Percentiles rank a stretch among this genome's conserved stretches.
Evolutionary conservation across 495 filamentous ascomycete genomes (phyloP).

Genomic region (Cercophora scortea): DNA sequence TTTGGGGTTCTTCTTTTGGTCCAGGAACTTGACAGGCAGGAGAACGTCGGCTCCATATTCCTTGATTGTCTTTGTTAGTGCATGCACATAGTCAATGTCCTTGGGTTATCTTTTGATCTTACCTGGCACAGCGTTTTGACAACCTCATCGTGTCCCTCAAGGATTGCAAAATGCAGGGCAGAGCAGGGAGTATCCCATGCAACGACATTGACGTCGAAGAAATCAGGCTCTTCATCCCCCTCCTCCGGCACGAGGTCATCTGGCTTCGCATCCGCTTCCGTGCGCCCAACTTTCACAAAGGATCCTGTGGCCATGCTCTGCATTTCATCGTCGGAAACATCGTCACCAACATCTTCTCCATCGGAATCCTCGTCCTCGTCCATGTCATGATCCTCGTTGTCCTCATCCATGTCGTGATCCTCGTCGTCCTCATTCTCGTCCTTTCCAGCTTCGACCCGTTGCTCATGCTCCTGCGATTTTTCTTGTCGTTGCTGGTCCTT

Average conservation of each 20-base stretch:
- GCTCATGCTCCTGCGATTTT: background rate
- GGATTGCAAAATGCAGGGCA: constrained; percentile 68
- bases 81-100: background rate
- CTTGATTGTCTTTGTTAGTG: constrained; percentile 1
- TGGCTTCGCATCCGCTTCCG: constrained; percentile 21
- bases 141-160: constrained; percentile 57
- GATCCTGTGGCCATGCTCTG: constrained; percentile 51
- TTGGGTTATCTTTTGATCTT: background rate
- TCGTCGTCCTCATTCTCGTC: constrained; percentile 4
- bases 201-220: constrained; percentile 66
- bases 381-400: constrained; percentile 15
- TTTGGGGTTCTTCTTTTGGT: constrained; percentile 36
- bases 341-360: constrained; percentile 31
- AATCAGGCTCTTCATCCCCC: constrained; percentile 59
- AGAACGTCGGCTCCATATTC: constrained; percentile 68
- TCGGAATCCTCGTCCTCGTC: constrained; percentile 27
- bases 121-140: constrained; percentile 59
- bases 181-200: constrained; percentile 69
- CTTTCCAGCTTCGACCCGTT: constrained; percentile 1
- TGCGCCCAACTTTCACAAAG: constrained; percentile 55
- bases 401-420: constrained; percentile 11
- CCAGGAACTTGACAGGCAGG: constrained; percentile 55
- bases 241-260: constrained; percentile 37
- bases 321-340: constrained; percentile 33
- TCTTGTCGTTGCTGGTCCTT: constrained; percentile 40